A percentile compares a stretch with the other conserved stretches of the same genome.
Conservation (phyloP, 1,284 basidiomycete genomes). For the Phellopilus nigrolimitatus region DNA sequence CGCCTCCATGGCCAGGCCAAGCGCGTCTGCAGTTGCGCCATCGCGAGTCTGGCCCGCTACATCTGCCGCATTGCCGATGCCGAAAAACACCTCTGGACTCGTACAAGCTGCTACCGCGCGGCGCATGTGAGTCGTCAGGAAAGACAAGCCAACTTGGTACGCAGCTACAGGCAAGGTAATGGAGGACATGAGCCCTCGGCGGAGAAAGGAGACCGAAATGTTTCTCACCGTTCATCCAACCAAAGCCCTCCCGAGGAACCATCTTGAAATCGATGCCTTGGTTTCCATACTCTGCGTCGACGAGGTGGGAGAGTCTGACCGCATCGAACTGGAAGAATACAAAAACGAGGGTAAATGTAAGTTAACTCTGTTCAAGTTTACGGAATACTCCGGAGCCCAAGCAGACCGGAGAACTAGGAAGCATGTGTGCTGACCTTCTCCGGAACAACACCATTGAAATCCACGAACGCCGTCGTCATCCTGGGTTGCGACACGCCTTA, state of each 20-base stretch:
- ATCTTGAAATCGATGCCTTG: constrained; percentile 97
- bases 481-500: constrained; percentile 31
- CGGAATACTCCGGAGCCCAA: constrained; percentile 1
- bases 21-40: constrained; percentile 47
- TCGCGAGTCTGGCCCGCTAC: constrained; percentile 36
- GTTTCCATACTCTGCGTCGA: constrained; percentile 98
- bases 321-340: constrained; percentile 73
- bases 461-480: constrained; percentile 90
- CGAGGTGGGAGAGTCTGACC: constrained; percentile 89
- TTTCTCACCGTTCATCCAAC: constrained; percentile 85
- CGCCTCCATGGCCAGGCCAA: constrained; percentile 67
- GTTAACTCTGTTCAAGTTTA: not conserved
- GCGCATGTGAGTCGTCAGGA: constrained; percentile 90
- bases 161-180: constrained; percentile 53
- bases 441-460: constrained; percentile 96
- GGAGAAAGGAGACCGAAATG: not conserved
- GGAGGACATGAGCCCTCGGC: not conserved
- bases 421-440: constrained; percentile 68
- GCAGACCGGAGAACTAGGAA: not conserved
- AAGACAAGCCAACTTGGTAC: constrained; percentile 93
- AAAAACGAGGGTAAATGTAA: not conserved
- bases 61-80: constrained; percentile 38
- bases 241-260: constrained; percentile 95
- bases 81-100: constrained; percentile 87
- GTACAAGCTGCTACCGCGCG: constrained; percentile 92